Conservation (phyloP, 1,284 basidiomycete genomes). For the Irpex lacteus region DNA sequence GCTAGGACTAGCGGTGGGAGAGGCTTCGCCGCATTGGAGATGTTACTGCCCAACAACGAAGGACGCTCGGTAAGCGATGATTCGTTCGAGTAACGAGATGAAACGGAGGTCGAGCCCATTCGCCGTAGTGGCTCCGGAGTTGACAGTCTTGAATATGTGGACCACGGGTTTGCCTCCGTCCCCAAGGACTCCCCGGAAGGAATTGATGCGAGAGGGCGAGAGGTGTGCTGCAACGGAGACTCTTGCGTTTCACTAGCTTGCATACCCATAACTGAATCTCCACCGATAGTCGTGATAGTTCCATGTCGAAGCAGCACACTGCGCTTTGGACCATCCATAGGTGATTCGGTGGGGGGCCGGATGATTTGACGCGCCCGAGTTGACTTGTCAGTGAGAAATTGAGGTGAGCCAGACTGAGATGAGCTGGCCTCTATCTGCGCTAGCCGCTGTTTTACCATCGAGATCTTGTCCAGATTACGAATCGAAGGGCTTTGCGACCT, state of each 20-base stretch:
- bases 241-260: conserved; percentile 13
- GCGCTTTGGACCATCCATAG: not conserved
- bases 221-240: conserved; percentile 19
- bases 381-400: conserved; percentile 9
- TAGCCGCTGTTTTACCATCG: conserved; percentile 51
- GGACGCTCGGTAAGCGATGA: not conserved
- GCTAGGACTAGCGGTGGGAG: not conserved
- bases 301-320: conserved; percentile 16
- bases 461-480: conserved; percentile 44
- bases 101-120: conserved; percentile 15
- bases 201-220: conserved; percentile 20
- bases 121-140: not conserved
- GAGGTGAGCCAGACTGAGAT: conserved; percentile 7
- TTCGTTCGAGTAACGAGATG: conserved; percentile 22
- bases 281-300: conserved; percentile 16
- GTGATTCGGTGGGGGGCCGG: conserved; percentile 7
- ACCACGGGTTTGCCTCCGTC: conserved; percentile 1
- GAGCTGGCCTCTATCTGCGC: conserved; percentile 41
- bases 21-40: not conserved
- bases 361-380: conserved; percentile 14
- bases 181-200: conserved; percentile 9
- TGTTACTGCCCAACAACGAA: not conserved
- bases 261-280: conserved; percentile 22
- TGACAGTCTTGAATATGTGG: not conserved
- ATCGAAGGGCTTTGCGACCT: conserved; percentile 48